phyloP scores from a whole-genome alignment of 73 alveolate genomes.

The Stentor coeruleus region DNA sequence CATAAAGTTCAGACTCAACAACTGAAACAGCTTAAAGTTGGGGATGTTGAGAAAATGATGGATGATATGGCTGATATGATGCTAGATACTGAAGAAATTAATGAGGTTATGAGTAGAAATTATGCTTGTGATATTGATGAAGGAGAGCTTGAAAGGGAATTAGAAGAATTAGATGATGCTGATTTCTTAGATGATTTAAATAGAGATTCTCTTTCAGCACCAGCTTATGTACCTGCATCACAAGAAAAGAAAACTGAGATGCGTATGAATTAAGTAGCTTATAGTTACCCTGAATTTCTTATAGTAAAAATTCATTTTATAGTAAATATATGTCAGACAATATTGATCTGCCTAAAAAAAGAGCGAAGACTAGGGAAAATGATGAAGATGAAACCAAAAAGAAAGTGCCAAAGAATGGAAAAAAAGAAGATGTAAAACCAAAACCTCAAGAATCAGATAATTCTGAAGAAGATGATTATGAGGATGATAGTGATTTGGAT shows the following conservation, averaged over 20 bases:
- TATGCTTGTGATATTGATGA: slow-evolving; percentile 57
- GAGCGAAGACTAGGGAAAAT: no score
- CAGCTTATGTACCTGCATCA: background rate
- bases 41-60: slow-evolving; percentile 54
- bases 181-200: slow-evolving; percentile 40
- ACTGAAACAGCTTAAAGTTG: slow-evolving; percentile 53
- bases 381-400: no score
- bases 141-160: slow-evolving; percentile 55
- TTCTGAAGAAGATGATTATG: no score
- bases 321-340: no score
- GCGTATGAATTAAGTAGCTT: background rate
- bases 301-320: no score
- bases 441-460: no score
- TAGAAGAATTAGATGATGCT: slow-evolving; percentile 62
- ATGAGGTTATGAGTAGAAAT: slow-evolving; percentile 54
- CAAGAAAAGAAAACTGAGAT: background rate
- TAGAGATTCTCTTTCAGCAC: slow-evolving; percentile 25
- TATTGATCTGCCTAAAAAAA: no score
- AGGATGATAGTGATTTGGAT: no score
- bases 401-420: no score
- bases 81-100: slow-evolving; percentile 70
- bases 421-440: no score
- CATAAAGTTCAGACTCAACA: slow-evolving; percentile 44
- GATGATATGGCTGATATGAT: slow-evolving; percentile 69
- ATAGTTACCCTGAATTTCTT: no score